These are phyloP conservation scores for Asterophora lycoperdoides DNA, from an alignment of 768 basidiomycete species.

Conservation along the genomic window DNA sequence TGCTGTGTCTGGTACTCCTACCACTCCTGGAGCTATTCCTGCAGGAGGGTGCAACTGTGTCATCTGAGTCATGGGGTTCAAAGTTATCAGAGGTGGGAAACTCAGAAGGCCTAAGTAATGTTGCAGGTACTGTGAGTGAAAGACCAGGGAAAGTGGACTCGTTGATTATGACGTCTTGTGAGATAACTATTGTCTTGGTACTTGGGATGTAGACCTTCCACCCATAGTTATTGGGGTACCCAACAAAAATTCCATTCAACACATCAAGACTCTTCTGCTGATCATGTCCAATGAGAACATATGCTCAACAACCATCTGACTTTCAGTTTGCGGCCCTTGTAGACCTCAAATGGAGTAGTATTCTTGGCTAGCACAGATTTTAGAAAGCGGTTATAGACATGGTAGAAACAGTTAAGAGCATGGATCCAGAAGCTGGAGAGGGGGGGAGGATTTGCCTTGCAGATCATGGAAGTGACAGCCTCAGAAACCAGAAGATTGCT, in stretches of 20 bases:
- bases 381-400: conserved; percentile 5
- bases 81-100: not conserved
- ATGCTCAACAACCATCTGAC: conserved; percentile 32
- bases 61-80: not conserved
- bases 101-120: not conserved
- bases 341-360: not conserved
- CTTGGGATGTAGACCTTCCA: conserved; percentile 5
- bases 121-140: not conserved
- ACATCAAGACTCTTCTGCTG: conserved; percentile 27
- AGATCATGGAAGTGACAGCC: conserved; percentile 13
- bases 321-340: conserved; percentile 14
- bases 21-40: no score
- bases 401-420: not conserved
- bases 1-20: no score
- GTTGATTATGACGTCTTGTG: not conserved
- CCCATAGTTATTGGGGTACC: no score
- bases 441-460: not conserved
- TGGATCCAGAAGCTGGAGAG: conserved; percentile 8
- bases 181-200: conserved; percentile 3
- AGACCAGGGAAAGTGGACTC: conserved; percentile 2
- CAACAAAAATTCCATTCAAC: conserved; percentile 27
- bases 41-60: no score
- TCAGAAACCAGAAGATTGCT: conserved; percentile 34
- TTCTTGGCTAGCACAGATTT: conserved; percentile 2
- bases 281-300: conserved; percentile 33